A percentile compares a stretch with the other conserved stretches of the same genome.
Evolutionary conservation across 1,284 basidiomycete species (phyloP).

Genomic region (Rhizoctonia solani): DNA sequence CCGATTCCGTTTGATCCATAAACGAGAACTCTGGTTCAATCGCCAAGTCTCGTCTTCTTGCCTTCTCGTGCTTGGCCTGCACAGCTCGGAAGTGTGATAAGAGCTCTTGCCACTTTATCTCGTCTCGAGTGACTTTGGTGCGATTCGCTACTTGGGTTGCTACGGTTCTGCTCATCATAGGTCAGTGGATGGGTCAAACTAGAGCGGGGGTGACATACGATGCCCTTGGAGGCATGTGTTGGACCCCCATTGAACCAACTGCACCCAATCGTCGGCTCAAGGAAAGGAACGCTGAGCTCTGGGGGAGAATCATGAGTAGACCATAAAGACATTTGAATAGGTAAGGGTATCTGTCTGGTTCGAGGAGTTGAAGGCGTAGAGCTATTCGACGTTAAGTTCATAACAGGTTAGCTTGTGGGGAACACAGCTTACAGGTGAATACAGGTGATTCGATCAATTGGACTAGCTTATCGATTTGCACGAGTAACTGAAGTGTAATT

Average conservation of each 20-base stretch:
- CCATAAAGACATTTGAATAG: slow-evolving; percentile 98
- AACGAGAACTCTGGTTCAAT: slow-evolving; percentile 30
- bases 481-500: slow-evolving; percentile 90
- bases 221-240: slow-evolving; percentile 60
- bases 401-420: neutral
- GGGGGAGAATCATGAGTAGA: slow-evolving; percentile 94
- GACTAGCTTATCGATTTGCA: slow-evolving; percentile 98
- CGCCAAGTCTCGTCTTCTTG: slow-evolving; percentile 57
- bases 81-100: slow-evolving; percentile 83
- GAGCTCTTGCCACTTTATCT: slow-evolving; percentile 94
- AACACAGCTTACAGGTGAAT: slow-evolving; percentile 80
- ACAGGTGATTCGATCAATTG: slow-evolving; percentile 98
- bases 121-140: slow-evolving; percentile 78
- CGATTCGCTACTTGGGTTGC: slow-evolving; percentile 50
- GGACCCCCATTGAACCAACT: slow-evolving; percentile 91
- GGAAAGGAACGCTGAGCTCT: slow-evolving; percentile 95
- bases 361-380: slow-evolving; percentile 93
- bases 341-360: slow-evolving; percentile 95
- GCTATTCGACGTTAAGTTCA: slow-evolving; percentile 55
- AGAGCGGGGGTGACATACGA: slow-evolving; percentile 55
- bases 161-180: slow-evolving; percentile 4
- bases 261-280: slow-evolving; percentile 92
- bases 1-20: neutral
- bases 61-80: slow-evolving; percentile 85
- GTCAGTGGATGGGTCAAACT: slow-evolving; percentile 33